Percentiles rank a stretch among this genome's conserved stretches.
phyloP scores from a whole-genome alignment of 805 yeast genomes.

The Brettanomyces naardenensis region DNA sequence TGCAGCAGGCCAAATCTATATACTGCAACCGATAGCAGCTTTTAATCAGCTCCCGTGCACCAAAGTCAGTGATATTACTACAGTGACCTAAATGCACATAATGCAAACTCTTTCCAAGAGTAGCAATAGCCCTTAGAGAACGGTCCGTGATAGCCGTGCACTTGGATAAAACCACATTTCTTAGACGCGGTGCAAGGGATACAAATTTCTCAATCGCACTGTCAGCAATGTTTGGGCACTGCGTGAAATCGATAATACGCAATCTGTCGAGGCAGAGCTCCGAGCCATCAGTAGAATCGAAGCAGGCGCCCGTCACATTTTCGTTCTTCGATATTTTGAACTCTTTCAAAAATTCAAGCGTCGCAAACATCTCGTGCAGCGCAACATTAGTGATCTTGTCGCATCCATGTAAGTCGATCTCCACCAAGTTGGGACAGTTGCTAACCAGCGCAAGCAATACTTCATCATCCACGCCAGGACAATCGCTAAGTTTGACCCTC shows the following conservation, averaged over 20 bases:
- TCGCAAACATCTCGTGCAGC: slow-evolving; percentile 47
- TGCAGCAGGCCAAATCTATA: slow-evolving; percentile 92
- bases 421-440: slow-evolving; percentile 77
- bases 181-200: slow-evolving; percentile 68
- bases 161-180: slow-evolving; percentile 85
- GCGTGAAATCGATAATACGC: slow-evolving; percentile 78
- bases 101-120: slow-evolving; percentile 72
- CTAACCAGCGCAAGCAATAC: slow-evolving; percentile 51
- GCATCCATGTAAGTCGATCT: slow-evolving; percentile 82
- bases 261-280: slow-evolving; percentile 47
- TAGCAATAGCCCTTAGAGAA: slow-evolving; percentile 62
- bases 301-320: slow-evolving; percentile 60
- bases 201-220: slow-evolving; percentile 67
- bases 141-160: slow-evolving; percentile 82
- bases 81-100: slow-evolving; percentile 94
- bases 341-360: slow-evolving; percentile 71
- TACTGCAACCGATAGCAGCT: slow-evolving; percentile 82
- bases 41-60: slow-evolving; percentile 67
- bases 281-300: slow-evolving; percentile 27
- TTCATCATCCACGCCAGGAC: slow-evolving; percentile 55
- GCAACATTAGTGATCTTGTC: slow-evolving; percentile 62
- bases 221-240: slow-evolving; percentile 77
- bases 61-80: slow-evolving; percentile 79
- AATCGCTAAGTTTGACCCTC: slow-evolving; percentile 74
- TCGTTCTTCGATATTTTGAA: slow-evolving; percentile 71